A percentile compares a stretch with the other conserved stretches of the same genome.
Conservation (phyloP, 2,329 filamentous ascomycete species). For the Diaporthe citrichinensis region DNA sequence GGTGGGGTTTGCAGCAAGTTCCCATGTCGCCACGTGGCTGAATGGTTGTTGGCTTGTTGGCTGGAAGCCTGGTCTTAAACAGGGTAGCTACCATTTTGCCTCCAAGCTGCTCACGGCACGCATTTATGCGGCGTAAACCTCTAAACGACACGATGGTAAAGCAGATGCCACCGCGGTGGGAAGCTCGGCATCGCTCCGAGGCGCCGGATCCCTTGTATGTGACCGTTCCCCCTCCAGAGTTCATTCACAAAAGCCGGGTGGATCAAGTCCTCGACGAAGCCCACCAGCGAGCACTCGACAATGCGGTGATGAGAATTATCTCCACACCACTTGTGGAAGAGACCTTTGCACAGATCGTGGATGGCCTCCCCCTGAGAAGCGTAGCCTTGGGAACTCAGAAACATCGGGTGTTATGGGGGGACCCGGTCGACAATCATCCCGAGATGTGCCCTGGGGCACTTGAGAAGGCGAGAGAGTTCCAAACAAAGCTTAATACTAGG, state of each 20-base stretch:
- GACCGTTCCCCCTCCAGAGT: neutral
- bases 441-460: constrained; percentile 7
- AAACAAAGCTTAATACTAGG: neutral
- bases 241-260: neutral
- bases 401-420: neutral
- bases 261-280: neutral
- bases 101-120: neutral
- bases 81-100: too few species aligned
- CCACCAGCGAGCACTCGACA: neutral
- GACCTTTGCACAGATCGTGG: constrained; percentile 17
- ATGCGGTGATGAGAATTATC: neutral
- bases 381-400: neutral
- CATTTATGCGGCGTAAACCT: too few species aligned
- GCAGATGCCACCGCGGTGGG: neutral
- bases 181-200: neutral
- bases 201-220: neutral
- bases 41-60: too few species aligned
- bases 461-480: neutral
- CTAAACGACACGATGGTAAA: neutral
- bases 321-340: constrained; percentile 9
- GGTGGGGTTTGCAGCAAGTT: too few species aligned
- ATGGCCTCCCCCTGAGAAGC: neutral
- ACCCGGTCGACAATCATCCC: neutral
- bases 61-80: too few species aligned
- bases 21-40: too few species aligned